Base-by-base conservation (phyloP, 441 rosid species). In the Pelargonium cotyledonis region DNA sequence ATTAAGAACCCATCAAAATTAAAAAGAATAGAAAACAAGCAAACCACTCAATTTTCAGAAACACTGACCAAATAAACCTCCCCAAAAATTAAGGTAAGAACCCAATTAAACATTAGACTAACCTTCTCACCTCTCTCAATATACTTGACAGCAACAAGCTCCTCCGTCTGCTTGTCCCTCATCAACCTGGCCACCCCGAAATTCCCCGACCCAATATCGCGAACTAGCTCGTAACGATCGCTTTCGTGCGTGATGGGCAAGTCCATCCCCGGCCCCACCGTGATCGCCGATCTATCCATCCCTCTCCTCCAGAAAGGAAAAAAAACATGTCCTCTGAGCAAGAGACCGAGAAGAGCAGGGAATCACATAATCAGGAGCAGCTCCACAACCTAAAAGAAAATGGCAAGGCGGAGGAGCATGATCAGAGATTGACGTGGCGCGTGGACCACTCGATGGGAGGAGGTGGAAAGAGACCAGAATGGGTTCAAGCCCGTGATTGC, bases 81-180 rank as follows among this genome's bases (percentile, higher is more conserved):
- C 7, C 23, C 8, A 35, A 21, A 4, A 43, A 68, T 26, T 5
- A 8, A 11, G 46, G 11, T n/a, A 47, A 68, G 40, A n/a, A 68
- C 15, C 23, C 29, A 23, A 18, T 21, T 31, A 26, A 44, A 23
- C 2, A 6, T 4, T 8, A 40, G 14, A 86, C 89, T 77, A 66
- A 94, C 99, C 97, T 89, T 94, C 82, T 91, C 92, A 79, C 99
- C 99, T 82, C 99, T 81, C 92, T 94, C 97, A 80, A 94, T 94
- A 67, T 91, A 91, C 83, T 94, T 94, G 38, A 94, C 96, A 78
- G 99, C 99, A 74, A 94, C 99, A 79, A 91, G 99, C 70, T 88
- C 96, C n/a, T 87, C 80, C 43, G 90, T 88, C 72, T 82, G 89
- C 73, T 87, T 86, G 57, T 94, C 97, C 77, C 92, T 86, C 97